Conservation (phyloP, 139 green algal species). For the Ettlia oleoabundans region DNA sequence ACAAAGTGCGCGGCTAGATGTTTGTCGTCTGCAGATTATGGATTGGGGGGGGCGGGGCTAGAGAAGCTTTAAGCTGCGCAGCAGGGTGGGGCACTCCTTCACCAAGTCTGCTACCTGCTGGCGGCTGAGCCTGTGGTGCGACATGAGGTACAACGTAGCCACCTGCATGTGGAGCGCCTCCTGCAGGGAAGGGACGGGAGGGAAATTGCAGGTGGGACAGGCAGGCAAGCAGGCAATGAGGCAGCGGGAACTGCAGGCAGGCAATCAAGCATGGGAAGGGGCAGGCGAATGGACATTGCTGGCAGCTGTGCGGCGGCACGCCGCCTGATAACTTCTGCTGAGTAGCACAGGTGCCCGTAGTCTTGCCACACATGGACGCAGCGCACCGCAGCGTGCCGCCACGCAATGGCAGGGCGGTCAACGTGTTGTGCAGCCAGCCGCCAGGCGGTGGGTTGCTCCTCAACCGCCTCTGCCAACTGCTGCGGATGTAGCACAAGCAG, state of each 20-base stretch:
- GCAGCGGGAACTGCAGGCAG: no score
- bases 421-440: constrained; percentile 5
- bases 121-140: background rate
- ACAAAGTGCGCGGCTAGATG: no score
- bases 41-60: background rate
- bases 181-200: no score
- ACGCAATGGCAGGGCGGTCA: background rate
- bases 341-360: no score
- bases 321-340: no score
- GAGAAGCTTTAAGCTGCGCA: background rate
- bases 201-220: no score
- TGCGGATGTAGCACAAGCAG: constrained; percentile 5
- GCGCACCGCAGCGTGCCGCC: constrained; percentile 18
- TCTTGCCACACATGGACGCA: background rate
- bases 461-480: background rate
- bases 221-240: no score
- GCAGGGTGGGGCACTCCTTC: constrained; percentile 1
- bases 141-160: constrained; percentile 19
- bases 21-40: no score
- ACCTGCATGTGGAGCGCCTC: constrained; percentile 28
- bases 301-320: background rate
- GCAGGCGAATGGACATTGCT: no score
- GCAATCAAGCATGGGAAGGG: background rate
- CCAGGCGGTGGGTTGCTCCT: background rate
- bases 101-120: constrained; percentile 7